Conservation (phyloP, 2,329 filamentous ascomycete species). For the Orbilia brochopaga region DNA sequence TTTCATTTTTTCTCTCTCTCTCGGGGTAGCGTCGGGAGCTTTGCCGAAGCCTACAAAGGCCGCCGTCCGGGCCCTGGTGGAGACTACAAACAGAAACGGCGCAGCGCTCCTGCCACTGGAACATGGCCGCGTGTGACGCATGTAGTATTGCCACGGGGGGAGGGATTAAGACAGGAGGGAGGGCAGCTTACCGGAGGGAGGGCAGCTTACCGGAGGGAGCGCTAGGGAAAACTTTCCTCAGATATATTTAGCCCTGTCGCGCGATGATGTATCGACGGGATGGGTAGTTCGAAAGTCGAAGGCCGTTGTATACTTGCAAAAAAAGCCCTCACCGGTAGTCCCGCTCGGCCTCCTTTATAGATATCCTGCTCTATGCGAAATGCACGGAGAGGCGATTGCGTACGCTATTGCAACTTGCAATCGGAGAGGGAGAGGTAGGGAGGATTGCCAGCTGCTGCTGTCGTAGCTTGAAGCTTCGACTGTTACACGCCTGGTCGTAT, state of each 20-base stretch:
- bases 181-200: no score
- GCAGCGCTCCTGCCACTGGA: neutral
- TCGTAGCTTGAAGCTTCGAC: constrained; percentile 27
- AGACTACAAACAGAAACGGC: no score
- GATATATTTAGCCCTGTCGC: no score
- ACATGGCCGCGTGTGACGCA: constrained; percentile 22
- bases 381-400: neutral
- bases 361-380: no score
- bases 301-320: no score
- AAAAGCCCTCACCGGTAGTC: no score
- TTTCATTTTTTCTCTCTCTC: neutral
- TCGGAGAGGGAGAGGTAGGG: neutral
- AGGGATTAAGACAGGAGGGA: no score
- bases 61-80: constrained; percentile 28
- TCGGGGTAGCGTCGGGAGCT: constrained; percentile 46
- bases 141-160: constrained; percentile 4
- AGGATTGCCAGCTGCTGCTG: neutral
- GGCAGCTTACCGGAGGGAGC: no score
- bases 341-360: no score
- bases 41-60: constrained; percentile 46
- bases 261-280: no score
- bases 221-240: no score
- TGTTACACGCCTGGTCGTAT: constrained; percentile 13
- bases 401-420: neutral
- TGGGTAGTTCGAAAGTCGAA: no score